Evolutionary conservation across 2,329 filamentous ascomycete species (phyloP).

Genomic region (Ophiostoma fasciatum): DNA sequence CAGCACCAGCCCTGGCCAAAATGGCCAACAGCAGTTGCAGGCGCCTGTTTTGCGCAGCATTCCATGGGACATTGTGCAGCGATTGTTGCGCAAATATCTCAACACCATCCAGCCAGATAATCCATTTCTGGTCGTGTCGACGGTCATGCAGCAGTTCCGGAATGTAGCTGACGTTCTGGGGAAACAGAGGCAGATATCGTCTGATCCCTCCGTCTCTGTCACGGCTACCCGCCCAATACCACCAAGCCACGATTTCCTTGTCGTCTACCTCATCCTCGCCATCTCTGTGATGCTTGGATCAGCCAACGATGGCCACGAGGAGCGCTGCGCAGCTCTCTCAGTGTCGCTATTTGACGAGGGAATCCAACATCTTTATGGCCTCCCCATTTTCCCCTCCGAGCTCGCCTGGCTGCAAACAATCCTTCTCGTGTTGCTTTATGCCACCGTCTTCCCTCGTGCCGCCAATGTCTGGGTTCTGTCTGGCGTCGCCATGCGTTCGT

Average conservation of each 20-base stretch:
- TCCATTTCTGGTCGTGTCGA: conserved; percentile 15
- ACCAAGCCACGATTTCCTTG: conserved; percentile 18
- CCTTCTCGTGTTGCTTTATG: conserved; percentile 9
- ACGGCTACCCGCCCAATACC: conserved; percentile 9
- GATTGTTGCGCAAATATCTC: conserved; percentile 19
- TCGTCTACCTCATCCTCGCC: conserved; percentile 19
- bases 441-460: conserved; percentile 9
- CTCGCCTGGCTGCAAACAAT: conserved; percentile 10
- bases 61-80: conserved; percentile 10
- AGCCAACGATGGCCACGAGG: conserved; percentile 18
- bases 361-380: conserved; percentile 17
- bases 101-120: conserved; percentile 17
- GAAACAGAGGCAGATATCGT: conserved; percentile 9
- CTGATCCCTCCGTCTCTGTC: background rate
- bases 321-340: conserved; percentile 18
- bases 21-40: conserved; percentile 1
- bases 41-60: conserved; percentile 8
- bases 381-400: conserved; percentile 15
- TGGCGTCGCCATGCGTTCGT: conserved; percentile 10
- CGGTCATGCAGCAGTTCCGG: conserved; percentile 17
- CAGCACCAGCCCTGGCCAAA: too few species aligned
- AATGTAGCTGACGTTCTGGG: conserved; percentile 4
- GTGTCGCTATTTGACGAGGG: conserved; percentile 19
- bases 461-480: conserved; percentile 12
- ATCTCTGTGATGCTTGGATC: conserved; percentile 18